Evolutionary conservation across 1,284 basidiomycete genomes (phyloP).

Genomic region (Ceratobasidium sp.): DNA sequence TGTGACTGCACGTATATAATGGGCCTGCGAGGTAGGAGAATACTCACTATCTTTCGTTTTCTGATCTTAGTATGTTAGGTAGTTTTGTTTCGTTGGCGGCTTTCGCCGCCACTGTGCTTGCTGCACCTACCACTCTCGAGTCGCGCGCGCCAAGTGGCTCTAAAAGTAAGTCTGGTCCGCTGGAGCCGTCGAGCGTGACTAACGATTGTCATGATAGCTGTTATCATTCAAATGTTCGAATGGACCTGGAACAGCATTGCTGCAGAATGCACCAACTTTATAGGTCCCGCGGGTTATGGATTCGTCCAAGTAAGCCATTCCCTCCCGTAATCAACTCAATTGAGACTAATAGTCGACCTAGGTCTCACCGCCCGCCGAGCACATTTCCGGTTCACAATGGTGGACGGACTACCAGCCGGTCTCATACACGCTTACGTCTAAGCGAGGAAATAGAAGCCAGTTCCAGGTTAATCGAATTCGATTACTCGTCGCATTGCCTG

Average conservation of each 20-base stretch:
- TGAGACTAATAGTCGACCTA: background rate
- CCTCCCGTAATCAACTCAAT: background rate
- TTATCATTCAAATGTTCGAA: conserved; percentile 48
- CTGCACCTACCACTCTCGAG: conserved; percentile 21
- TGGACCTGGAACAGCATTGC: conserved; percentile 49
- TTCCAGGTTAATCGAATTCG: conserved; percentile 62
- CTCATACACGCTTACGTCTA: conserved; percentile 59
- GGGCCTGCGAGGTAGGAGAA: background rate
- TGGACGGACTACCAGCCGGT: conserved; percentile 80
- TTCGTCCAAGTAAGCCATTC: conserved; percentile 54
- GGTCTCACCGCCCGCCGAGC: conserved; percentile 48
- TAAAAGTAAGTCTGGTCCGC: conserved; percentile 8
- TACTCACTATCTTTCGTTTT: background rate
- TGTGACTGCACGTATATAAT: background rate
- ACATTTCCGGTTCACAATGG: conserved; percentile 65
- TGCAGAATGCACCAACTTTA: conserved; percentile 48
- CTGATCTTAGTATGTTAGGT: conserved; percentile 7
- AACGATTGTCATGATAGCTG: conserved; percentile 19
- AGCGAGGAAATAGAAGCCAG: conserved; percentile 50
- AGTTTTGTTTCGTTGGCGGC: conserved; percentile 13
- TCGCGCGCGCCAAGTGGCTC: conserved; percentile 30
- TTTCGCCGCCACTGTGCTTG: background rate
- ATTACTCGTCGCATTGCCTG: conserved; percentile 59
- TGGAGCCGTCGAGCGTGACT: background rate
- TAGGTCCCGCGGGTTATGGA: conserved; percentile 48